These are phyloP conservation scores for Gossypium trilobum DNA, from an alignment of 441 rosid species.

Conservation along the genomic window DNA sequence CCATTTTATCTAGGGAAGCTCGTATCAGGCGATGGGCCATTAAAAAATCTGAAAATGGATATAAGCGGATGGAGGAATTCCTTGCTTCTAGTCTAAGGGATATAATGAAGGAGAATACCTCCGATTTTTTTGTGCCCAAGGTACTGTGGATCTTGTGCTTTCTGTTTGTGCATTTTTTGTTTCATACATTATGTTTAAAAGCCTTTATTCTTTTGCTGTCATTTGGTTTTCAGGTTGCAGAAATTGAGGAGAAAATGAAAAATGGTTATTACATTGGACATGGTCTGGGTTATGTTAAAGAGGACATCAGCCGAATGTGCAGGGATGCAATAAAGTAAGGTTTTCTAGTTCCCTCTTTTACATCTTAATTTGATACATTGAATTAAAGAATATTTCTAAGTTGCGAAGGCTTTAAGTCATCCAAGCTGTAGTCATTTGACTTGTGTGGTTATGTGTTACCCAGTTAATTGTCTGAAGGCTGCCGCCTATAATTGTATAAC, in stretches of 20 bases:
- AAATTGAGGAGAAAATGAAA: constrained; percentile 76
- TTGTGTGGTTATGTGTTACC: not conserved
- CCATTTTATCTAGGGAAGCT: constrained; percentile 94
- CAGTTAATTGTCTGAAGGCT: not conserved
- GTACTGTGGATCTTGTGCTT: constrained; percentile 31
- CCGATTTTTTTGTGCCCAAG: constrained; percentile 80
- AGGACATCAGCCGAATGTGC: constrained; percentile 96
- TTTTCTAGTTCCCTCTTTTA: constrained; percentile 12
- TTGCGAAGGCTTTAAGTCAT: not conserved
- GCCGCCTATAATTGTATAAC: not conserved
- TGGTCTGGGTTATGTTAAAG: constrained; percentile 82
- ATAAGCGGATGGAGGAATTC: constrained; percentile 88
- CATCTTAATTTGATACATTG: constrained; percentile 6
- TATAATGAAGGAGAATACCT: constrained; percentile 90
- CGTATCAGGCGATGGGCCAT: constrained; percentile 86
- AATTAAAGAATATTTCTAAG: not conserved
- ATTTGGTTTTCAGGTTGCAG: constrained; percentile 58
- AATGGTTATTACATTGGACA: constrained; percentile 76
- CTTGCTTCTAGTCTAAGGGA: constrained; percentile 80
- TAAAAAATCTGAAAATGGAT: constrained; percentile 80
- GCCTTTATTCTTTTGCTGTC: constrained; percentile 17
- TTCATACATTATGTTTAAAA: constrained; percentile 5
- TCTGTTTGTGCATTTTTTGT: constrained; percentile 7
- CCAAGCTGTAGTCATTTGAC: not conserved
- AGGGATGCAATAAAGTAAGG: constrained; percentile 95